phyloP scores from a whole-genome alignment of 1,139 yeast genomes.

The Maudiozyma humilis region DNA sequence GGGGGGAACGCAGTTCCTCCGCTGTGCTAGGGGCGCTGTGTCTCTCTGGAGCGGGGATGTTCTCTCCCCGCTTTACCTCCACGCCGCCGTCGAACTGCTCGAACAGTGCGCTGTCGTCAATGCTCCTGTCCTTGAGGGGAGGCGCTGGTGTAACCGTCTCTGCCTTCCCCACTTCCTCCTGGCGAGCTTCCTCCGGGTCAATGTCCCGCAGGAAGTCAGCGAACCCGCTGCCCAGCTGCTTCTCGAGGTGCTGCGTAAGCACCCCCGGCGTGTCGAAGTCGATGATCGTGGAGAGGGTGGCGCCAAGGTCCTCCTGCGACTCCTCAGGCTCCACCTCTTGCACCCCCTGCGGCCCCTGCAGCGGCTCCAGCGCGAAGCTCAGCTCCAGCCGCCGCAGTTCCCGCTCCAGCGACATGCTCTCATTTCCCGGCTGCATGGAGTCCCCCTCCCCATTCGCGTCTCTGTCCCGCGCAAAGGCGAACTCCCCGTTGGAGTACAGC shows the following conservation, averaged over 20 bases:
- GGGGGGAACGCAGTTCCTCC: not conserved
- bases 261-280: conserved; percentile 4
- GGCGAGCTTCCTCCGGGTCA: conserved; percentile 1
- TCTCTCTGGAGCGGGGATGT: not conserved
- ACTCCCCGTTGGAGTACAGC: conserved; percentile 1
- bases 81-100: conserved; percentile 1
- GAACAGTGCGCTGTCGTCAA: conserved; percentile 1
- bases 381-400: not conserved
- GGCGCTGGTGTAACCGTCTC: not conserved
- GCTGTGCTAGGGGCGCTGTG: not conserved
- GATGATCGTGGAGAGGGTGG: conserved; percentile 2
- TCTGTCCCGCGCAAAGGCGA: not conserved
- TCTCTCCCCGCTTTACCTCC: not conserved
- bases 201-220: conserved; percentile 5
- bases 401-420: too few species aligned
- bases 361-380: not conserved
- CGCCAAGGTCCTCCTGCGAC: not conserved
- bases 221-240: conserved; percentile 6
- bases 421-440: too few species aligned
- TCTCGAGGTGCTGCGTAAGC: conserved; percentile 2
- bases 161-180: not conserved
- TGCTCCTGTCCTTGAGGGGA: not conserved
- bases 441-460: too few species aligned
- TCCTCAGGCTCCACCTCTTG: not conserved
- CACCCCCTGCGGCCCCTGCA: not conserved